phyloP scores from a whole-genome alignment of 2,329 filamentous ascomycete species.

The Penicillium sp. region DNA sequence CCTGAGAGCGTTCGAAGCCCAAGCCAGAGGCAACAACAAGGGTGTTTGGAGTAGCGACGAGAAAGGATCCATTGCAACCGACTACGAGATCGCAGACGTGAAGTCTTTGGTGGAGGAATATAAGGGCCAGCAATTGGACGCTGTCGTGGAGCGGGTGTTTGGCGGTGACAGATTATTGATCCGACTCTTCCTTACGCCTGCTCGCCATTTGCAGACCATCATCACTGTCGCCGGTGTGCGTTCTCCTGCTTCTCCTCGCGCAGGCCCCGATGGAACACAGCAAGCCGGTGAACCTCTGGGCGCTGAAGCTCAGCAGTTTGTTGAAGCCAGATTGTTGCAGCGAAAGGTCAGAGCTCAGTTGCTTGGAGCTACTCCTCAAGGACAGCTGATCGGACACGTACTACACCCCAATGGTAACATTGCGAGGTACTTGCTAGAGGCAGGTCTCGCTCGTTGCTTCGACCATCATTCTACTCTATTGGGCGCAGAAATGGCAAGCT shows the following conservation, averaged over 20 bases:
- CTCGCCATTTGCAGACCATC: constrained; percentile 84
- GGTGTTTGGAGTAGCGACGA: constrained; percentile 71
- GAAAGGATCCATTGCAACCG: constrained; percentile 65
- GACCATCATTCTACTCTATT: constrained; percentile 94
- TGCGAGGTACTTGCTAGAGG: constrained; percentile 82
- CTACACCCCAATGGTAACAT: constrained; percentile 90
- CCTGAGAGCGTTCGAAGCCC: constrained; percentile 70
- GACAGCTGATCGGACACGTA: constrained; percentile 82
- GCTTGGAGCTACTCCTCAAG: constrained; percentile 82
- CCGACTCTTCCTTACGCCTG: constrained; percentile 73
- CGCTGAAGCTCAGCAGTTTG: constrained; percentile 82
- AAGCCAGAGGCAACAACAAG: constrained; percentile 73
- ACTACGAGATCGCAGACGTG: constrained; percentile 75
- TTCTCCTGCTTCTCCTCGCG: constrained; percentile 82
- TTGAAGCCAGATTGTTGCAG: constrained; percentile 81
- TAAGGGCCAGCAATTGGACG: constrained; percentile 81
- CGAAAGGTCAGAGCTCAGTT: constrained; percentile 78
- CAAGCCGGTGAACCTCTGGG: constrained; percentile 86
- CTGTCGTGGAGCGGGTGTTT: constrained; percentile 84
- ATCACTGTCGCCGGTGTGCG: constrained; percentile 85
- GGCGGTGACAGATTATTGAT: constrained; percentile 87
- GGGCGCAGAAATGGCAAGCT: constrained; percentile 77
- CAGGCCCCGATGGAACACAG: constrained; percentile 71
- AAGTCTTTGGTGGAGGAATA: constrained; percentile 72
- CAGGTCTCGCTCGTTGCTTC: constrained; percentile 85